Evolutionary conservation across 768 basidiomycete species (phyloP).

Genomic region (Mycena epipterygia): DNA sequence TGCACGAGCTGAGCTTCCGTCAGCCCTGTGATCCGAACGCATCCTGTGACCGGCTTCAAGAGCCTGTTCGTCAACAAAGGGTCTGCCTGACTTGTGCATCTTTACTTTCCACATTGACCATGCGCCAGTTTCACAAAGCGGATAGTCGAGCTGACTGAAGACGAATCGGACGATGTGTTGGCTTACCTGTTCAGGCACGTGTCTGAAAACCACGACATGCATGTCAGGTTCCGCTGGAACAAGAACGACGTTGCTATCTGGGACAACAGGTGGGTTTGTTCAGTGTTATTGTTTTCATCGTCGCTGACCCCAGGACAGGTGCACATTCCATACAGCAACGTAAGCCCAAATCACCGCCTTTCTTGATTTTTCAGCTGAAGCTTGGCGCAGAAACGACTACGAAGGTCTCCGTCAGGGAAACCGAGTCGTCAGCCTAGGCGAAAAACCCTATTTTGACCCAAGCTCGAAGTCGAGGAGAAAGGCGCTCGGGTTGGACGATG

Average conservation of each 20-base stretch:
- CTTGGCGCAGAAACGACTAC: constrained; percentile 50
- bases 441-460: constrained; percentile 65
- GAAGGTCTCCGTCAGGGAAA: constrained; percentile 57
- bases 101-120: not conserved
- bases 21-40: constrained; percentile 66
- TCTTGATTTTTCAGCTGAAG: not conserved
- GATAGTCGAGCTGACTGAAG: constrained; percentile 65
- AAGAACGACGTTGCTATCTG: constrained; percentile 70
- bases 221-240: constrained; percentile 65
- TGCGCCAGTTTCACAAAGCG: constrained; percentile 65
- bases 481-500: constrained; percentile 44
- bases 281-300: not conserved
- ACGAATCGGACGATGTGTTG: constrained; percentile 66
- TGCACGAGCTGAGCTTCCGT: not conserved
- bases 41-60: constrained; percentile 74
- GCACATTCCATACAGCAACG: constrained; percentile 64
- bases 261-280: constrained; percentile 60
- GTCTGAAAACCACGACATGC: constrained; percentile 71
- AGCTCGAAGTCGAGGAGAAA: constrained; percentile 51
- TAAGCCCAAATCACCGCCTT: constrained; percentile 34
- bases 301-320: not conserved
- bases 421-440: constrained; percentile 67
- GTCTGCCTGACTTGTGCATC: constrained; percentile 40
- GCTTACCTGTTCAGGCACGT: constrained; percentile 64
- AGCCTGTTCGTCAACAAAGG: constrained; percentile 67